Base-by-base conservation (phyloP, 1,284 basidiomycete species). In the Coniferiporia weirii region DNA sequence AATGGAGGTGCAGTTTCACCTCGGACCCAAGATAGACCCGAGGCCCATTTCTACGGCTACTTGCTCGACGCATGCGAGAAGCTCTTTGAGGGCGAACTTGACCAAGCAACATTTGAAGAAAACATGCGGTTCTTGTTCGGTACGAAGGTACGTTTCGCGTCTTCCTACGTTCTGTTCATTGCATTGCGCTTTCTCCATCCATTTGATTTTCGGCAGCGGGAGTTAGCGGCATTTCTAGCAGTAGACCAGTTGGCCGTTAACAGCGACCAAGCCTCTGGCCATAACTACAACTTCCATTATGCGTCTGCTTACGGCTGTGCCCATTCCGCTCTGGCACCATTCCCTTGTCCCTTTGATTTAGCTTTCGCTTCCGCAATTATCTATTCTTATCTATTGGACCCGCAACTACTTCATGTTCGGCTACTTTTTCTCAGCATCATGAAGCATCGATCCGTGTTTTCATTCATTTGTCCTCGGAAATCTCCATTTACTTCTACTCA, bases 71-170 rank as follows among this genome's bases (percentile, higher is more conserved):
- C 93, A n/a, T 92, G 91, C 70, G 95, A 97, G 74, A 92, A 93
- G 76, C 73, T 97, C 52, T 98, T 98, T 68, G 93, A 95, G 67
- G 89, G 84, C 62, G 95, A 98, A 69, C 79, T 98, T 63, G 96
- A 98, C 72, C 90, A 89, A 68, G 76, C 81, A 34, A 85, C 87
- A 17, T 98, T 94, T 69, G 97, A 99, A 71, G 96, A 99, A 71
- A 91, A 93, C 66, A 86, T 97, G 80, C 79, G 97, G 61, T 93
- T 92, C 83, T 95, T 99, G 81, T 98, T 96, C 76, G 93, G 94
- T 36, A 95, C 88, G 64, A 91, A 94, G 79, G 95, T 94, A 66
- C 75, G 85, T 66, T 66, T 73, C 17, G 66, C 76, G 46, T 73
- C 74, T 3, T 52, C 76, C 8, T 22, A 35, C 12, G 38, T 54